These are phyloP conservation scores for Cyclostephanos tholiformis DNA, from an alignment of 108 stramenopile genomes.

Conservation along the genomic window DNA sequence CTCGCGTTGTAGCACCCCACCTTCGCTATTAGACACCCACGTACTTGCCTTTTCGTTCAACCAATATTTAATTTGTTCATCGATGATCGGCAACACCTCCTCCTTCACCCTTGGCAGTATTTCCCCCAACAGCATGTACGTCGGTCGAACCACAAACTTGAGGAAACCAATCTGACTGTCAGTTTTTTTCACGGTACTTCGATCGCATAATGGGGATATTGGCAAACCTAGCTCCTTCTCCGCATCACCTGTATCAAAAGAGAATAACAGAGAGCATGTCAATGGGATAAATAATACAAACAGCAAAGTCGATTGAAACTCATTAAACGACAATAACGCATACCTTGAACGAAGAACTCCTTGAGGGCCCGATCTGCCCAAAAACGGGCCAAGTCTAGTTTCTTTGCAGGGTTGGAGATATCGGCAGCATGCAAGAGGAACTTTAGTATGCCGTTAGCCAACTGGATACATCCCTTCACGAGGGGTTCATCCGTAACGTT, in stretches of 20 bases:
- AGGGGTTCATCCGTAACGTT: neutral
- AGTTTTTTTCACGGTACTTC: slow-evolving; percentile 51
- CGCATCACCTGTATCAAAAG: slow-evolving; percentile 32
- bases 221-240: slow-evolving; percentile 64
- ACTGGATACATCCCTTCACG: neutral
- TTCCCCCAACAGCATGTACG: slow-evolving; percentile 58
- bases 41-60: neutral
- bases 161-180: slow-evolving; percentile 85
- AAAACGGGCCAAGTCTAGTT: slow-evolving; percentile 39
- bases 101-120: slow-evolving; percentile 48
- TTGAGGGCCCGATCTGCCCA: slow-evolving; percentile 77
- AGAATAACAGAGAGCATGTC: neutral
- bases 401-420: slow-evolving; percentile 77
- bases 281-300: neutral
- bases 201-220: slow-evolving; percentile 78
- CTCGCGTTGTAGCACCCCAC: neutral
- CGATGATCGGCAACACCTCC: slow-evolving; percentile 48
- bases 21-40: neutral
- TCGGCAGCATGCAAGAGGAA: slow-evolving; percentile 74
- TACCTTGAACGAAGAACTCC: slow-evolving; percentile 78
- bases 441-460: slow-evolving; percentile 34
- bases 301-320: neutral
- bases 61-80: slow-evolving; percentile 58
- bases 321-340: no score
- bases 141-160: slow-evolving; percentile 77